These are phyloP conservation scores for Lecanicillium sp. DNA, from an alignment of 2,329 filamentous ascomycete species.

Conservation along the genomic window DNA sequence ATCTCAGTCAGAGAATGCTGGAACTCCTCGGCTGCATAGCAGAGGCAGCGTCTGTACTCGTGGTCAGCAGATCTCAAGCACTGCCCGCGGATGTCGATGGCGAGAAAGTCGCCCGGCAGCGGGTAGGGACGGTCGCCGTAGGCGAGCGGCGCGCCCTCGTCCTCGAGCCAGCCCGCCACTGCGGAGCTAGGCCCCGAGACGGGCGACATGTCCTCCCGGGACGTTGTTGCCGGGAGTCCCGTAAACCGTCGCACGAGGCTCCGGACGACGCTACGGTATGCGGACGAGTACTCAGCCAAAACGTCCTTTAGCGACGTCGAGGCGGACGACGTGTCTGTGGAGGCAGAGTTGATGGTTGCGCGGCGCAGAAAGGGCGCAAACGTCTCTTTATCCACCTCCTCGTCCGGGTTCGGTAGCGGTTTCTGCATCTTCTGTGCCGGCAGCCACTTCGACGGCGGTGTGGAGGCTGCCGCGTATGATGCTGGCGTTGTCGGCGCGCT, in stretches of 20 bases:
- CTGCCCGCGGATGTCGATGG: slow-evolving; percentile 22
- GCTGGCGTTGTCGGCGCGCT: slow-evolving; percentile 4
- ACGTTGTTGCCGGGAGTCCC: slow-evolving; percentile 21
- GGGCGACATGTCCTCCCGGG: slow-evolving; percentile 21
- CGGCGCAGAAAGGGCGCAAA: slow-evolving; percentile 27
- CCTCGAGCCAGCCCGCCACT: slow-evolving; percentile 24
- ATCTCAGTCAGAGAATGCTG: slow-evolving; percentile 13
- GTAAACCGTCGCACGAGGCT: slow-evolving; percentile 35
- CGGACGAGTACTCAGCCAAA: slow-evolving; percentile 26
- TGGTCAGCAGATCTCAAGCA: slow-evolving; percentile 19
- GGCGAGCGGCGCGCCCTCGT: slow-evolving; percentile 21
- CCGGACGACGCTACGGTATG: slow-evolving; percentile 32
- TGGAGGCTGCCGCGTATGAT: not conserved
- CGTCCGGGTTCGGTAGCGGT: slow-evolving; percentile 11
- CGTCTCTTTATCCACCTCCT: slow-evolving; percentile 6
- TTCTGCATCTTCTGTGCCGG: slow-evolving; percentile 1
- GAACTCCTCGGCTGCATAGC: slow-evolving; percentile 22
- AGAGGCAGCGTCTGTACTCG: slow-evolving; percentile 23
- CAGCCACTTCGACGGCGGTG: not conserved
- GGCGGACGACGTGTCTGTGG: slow-evolving; percentile 33
- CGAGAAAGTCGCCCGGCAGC: slow-evolving; percentile 46
- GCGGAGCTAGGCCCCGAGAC: slow-evolving; percentile 18
- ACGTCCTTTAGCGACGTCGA: slow-evolving; percentile 28
- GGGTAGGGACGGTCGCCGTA: slow-evolving; percentile 23
- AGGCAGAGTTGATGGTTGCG: slow-evolving; percentile 32